Percentiles rank a stretch among this genome's conserved stretches.
phyloP scores from a whole-genome alignment of 306 rosid species.

The Castanea mollissima region DNA sequence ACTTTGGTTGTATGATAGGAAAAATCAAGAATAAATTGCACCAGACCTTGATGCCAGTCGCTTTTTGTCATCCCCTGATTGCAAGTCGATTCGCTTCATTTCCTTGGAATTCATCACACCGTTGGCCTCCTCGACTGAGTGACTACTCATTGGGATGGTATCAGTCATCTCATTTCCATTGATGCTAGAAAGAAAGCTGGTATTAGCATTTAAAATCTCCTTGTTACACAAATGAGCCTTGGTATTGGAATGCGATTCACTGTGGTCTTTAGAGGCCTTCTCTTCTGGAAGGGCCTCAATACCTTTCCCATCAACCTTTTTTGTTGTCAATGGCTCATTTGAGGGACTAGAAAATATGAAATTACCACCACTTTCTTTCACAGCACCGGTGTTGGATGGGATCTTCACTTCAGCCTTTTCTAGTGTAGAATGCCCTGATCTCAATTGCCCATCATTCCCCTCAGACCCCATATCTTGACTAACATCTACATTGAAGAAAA shows the following conservation, averaged over 20 bases:
- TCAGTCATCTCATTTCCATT: slow-evolving; percentile 36
- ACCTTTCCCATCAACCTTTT: slow-evolving; percentile 30
- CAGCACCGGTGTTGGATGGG: slow-evolving; percentile 10
- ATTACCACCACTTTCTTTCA: slow-evolving; percentile 26
- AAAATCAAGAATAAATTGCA: slow-evolving; percentile 19
- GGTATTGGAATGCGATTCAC: slow-evolving; percentile 27
- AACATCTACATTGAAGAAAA: slow-evolving; percentile 47
- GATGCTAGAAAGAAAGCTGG: slow-evolving; percentile 27
- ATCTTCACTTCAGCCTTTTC: slow-evolving; percentile 36
- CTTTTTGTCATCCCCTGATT: slow-evolving; percentile 34
- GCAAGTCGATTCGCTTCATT: slow-evolving; percentile 38
- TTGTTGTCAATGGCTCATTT: slow-evolving; percentile 18
- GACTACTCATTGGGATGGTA: slow-evolving; percentile 15
- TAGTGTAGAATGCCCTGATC: slow-evolving; percentile 31
- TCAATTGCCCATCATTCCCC: slow-evolving; percentile 36
- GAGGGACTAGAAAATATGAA: slow-evolving; percentile 30
- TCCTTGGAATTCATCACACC: slow-evolving; percentile 28
- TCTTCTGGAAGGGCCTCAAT: slow-evolving; percentile 32
- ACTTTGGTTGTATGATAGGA: slow-evolving; percentile 16
- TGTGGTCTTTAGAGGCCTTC: slow-evolving; percentile 18
- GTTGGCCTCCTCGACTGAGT: slow-evolving; percentile 23
- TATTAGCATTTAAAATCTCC: slow-evolving; percentile 32
- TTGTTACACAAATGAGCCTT: slow-evolving; percentile 29
- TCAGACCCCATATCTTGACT: slow-evolving; percentile 38
- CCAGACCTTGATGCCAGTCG: slow-evolving; percentile 55